Evolutionary conservation across 2,329 filamentous ascomycete genomes (phyloP).

Genomic region (Talaromyces sp.): DNA sequence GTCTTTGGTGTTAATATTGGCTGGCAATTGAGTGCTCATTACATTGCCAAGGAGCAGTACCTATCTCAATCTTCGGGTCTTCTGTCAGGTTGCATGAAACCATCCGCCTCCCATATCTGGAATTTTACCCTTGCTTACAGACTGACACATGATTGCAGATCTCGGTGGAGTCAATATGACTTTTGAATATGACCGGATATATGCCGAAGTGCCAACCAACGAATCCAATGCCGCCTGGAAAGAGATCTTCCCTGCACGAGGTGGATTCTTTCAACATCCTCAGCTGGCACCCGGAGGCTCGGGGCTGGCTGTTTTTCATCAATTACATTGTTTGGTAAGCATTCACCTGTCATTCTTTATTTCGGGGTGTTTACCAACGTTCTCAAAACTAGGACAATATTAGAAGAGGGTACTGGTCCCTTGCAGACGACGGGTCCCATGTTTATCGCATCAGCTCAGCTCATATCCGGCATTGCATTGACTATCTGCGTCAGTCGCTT

Average conservation of each 20-base stretch:
- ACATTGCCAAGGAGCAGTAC: neutral
- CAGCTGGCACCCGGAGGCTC: conserved; percentile 2
- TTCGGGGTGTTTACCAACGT: neutral
- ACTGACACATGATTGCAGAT: neutral
- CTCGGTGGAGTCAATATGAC: neutral
- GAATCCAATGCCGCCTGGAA: neutral
- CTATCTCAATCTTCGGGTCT: neutral
- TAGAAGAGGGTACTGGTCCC: neutral
- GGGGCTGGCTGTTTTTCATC: conserved; percentile 14
- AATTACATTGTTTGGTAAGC: neutral
- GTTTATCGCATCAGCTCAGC: neutral
- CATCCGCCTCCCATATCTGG: neutral
- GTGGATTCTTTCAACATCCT: conserved; percentile 12
- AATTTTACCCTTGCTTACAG: neutral
- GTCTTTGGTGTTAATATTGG: neutral
- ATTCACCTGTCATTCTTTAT: neutral
- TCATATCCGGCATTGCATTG: conserved; percentile 11
- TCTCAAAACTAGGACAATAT: neutral
- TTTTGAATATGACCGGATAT: neutral
- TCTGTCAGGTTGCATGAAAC: neutral
- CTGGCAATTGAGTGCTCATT: conserved; percentile 1
- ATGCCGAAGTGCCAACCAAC: neutral
- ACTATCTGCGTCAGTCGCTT: conserved; percentile 7
- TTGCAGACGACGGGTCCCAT: neutral
- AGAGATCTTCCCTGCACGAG: neutral